phyloP scores from a whole-genome alignment of 1,139 yeast genomes.

The Blastobotrys indianensis region DNA sequence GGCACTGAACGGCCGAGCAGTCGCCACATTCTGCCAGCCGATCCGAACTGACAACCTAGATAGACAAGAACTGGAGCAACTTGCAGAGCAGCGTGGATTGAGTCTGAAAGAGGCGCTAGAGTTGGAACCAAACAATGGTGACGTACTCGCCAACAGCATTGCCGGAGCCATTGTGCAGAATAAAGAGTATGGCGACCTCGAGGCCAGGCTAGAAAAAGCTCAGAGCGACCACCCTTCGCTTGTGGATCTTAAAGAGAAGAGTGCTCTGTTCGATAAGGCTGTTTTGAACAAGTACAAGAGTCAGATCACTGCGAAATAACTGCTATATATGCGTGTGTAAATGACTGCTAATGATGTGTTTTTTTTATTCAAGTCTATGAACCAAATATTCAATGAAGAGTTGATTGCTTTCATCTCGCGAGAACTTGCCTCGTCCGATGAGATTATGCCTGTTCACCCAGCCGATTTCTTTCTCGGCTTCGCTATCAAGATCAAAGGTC shows the following conservation, averaged over 20 bases:
- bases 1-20: conserved; percentile 44
- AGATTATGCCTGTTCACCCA: conserved; percentile 12
- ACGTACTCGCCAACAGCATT: conserved; percentile 54
- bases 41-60: conserved; percentile 41
- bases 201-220: conserved; percentile 38
- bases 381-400: conserved; percentile 11
- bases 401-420: conserved; percentile 7
- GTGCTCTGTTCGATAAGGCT: conserved; percentile 49
- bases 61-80: conserved; percentile 39
- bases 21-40: conserved; percentile 35
- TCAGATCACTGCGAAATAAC: conserved; percentile 2
- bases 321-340: too few relatives aligned
- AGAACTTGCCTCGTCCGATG: conserved; percentile 12
- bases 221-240: conserved; percentile 49
- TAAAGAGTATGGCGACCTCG: conserved; percentile 40
- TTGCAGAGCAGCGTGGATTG: conserved; percentile 17
- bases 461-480: conserved; percentile 8
- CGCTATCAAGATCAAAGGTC: conserved; percentile 2
- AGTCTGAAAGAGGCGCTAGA: conserved; percentile 40
- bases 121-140: conserved; percentile 39
- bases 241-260: conserved; percentile 48
- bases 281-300: conserved; percentile 44
- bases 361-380: conserved; percentile 5
- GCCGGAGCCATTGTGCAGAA: conserved; percentile 48
- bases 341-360: not conserved